Base-by-base conservation (phyloP, 352 stramenopile species). In the Elongisporangium senticosum region DNA sequence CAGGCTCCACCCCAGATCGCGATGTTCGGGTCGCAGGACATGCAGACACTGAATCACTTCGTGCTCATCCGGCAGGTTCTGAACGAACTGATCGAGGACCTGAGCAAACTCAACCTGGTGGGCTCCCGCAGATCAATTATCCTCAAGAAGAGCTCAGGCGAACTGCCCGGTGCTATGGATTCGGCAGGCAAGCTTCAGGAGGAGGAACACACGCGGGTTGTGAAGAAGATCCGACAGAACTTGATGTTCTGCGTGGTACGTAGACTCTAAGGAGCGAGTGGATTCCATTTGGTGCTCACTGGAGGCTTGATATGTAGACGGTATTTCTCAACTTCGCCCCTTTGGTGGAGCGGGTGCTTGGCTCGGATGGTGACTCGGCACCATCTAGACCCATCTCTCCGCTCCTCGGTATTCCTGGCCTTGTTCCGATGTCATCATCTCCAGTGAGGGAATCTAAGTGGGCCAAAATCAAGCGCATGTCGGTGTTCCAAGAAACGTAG, bases 11-110 rank as follows among this genome's bases (percentile, higher is more conserved):
- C 33, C 33, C 33, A 43, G 33, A 43, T 43, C 33, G 13, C 33
- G 33, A 43, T 43, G 1, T 43, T 43, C 11, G 33, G 33, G 8
- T 43, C 33, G 1, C 33, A 43, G 33, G 68, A 83, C 22, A 48
- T 77, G n/a, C 61, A 79, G 49, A 64, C 71, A 19, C 65, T 77
- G 37, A 76, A 77, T 50, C 62, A 78, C 3, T 83, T 83, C 53
- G 65, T 83, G 22, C 55, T 79, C 19, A 62, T 79, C 49, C 62
- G 68, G 21, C 74, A 83, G 40, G 71, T 78, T 8, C 66, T 79
- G 7, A 59, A 73, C 59, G 62, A 77, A 24, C 66, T 71, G 11
- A 69, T 83, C 37, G 72, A 83, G 26, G 74, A 83, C 48, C 61
- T 83, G 51, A 74, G 74, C 58, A 53, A 72, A 4, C 60, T 83